Conservation (phyloP, 2,329 filamentous ascomycete species). For the Trichoderma harzianum region DNA sequence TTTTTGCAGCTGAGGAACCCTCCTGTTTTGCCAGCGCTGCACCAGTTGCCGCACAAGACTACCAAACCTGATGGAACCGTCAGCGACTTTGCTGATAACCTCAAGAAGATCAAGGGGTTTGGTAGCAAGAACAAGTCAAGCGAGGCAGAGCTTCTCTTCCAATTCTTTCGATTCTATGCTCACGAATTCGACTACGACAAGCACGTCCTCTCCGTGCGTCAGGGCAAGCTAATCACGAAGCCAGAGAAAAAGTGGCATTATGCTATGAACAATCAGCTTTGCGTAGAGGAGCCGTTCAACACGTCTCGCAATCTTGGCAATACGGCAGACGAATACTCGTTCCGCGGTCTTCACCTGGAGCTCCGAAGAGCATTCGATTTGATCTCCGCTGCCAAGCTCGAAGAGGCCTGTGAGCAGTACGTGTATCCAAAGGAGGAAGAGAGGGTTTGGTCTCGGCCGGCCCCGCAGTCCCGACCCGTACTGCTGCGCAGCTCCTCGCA, state of each 20-base stretch:
- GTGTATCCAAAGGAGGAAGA: slow-evolving; percentile 83
- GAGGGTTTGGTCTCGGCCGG: slow-evolving; percentile 56
- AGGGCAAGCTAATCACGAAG: slow-evolving; percentile 75
- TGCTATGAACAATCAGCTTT: slow-evolving; percentile 75
- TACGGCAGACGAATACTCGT: slow-evolving; percentile 92
- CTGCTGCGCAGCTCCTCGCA: slow-evolving; percentile 60
- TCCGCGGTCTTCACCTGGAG: slow-evolving; percentile 85
- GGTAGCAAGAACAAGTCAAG: slow-evolving; percentile 78
- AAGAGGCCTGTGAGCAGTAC: slow-evolving; percentile 82
- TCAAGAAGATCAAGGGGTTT: slow-evolving; percentile 69
- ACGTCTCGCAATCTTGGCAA: slow-evolving; percentile 85
- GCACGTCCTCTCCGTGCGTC: slow-evolving; percentile 77
- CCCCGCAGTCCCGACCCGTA: slow-evolving; percentile 52
- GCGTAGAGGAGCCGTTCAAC: slow-evolving; percentile 97
- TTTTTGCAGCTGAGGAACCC: slow-evolving; percentile 87
- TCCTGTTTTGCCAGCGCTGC: slow-evolving; percentile 80
- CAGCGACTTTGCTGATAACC: slow-evolving; percentile 82
- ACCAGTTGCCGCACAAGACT: slow-evolving; percentile 56
- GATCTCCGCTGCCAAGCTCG: slow-evolving; percentile 73
- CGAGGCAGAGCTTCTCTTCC: slow-evolving; percentile 81
- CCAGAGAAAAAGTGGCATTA: slow-evolving; percentile 86
- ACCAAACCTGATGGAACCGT: slow-evolving; percentile 61
- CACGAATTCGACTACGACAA: slow-evolving; percentile 90
- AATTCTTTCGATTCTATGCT: slow-evolving; percentile 93
- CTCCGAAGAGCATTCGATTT: slow-evolving; percentile 83